A percentile compares a stretch with the other conserved stretches of the same genome.
Conservation (phyloP, 352 stramenopile genomes). For the Aphanomyces euteiches region DNA sequence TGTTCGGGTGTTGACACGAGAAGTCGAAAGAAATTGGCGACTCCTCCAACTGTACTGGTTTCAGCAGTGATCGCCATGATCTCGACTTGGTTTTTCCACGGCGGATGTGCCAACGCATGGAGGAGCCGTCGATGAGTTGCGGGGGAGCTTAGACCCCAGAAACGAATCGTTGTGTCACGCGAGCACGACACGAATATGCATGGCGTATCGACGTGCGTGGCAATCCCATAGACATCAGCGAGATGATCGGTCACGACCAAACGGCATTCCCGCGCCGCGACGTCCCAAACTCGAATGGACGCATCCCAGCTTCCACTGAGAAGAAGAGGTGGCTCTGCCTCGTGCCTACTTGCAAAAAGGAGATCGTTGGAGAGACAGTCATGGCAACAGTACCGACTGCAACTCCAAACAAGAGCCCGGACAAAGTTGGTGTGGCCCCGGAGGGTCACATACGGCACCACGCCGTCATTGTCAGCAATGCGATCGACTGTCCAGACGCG, state of each 20-base stretch:
- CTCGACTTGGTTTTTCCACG: background rate
- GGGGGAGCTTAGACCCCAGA: constrained; percentile 30
- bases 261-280: constrained; percentile 18
- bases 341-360: background rate
- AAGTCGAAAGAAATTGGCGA: constrained; percentile 24
- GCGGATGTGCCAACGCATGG: background rate
- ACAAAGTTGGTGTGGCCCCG: constrained; percentile 33
- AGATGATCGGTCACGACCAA: constrained; percentile 31
- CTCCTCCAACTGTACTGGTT: background rate
- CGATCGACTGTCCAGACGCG: constrained; percentile 23
- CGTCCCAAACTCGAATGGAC: constrained; percentile 35
- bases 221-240: constrained; percentile 34
- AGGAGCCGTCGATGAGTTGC: constrained; percentile 16
- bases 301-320: constrained; percentile 33
- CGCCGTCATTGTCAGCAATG: background rate
- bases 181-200: constrained; percentile 34
- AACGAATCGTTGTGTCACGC: constrained; percentile 31
- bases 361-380: too few species aligned
- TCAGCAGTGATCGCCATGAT: background rate
- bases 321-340: background rate
- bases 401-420: constrained; percentile 32
- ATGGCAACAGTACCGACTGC: background rate
- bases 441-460: constrained; percentile 27
- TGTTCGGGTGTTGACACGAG: background rate
- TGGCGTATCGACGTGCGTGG: constrained; percentile 25